Conservation (phyloP, 345 rosid genomes). For the Bruguiera sexangula region DNA sequence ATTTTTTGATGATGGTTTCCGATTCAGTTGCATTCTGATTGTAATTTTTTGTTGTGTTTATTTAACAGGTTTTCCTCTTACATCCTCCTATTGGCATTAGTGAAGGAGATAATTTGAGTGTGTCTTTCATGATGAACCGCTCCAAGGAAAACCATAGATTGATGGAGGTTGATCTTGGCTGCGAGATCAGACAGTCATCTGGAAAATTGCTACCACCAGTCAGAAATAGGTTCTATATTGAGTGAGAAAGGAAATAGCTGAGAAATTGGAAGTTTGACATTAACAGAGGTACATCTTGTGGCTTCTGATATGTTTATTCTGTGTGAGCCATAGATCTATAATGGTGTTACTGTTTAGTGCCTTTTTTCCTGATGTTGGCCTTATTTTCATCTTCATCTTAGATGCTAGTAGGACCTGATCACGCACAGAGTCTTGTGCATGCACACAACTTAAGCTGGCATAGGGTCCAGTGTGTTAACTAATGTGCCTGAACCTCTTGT, state of each 20-base stretch:
- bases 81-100: slow-evolving; percentile 42
- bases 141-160: slow-evolving; percentile 80
- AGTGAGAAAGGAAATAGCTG: slow-evolving; percentile 41
- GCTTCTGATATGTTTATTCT: not conserved
- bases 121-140: slow-evolving; percentile 74
- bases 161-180: slow-evolving; percentile 76
- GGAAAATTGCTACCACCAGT: slow-evolving; percentile 49
- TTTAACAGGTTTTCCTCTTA: slow-evolving; percentile 68
- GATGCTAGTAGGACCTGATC: not conserved
- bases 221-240: slow-evolving; percentile 58
- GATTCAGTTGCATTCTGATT: not conserved
- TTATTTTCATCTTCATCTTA: not conserved
- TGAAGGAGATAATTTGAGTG: slow-evolving; percentile 56
- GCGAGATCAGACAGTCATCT: slow-evolving; percentile 54
- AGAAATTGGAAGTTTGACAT: not conserved
- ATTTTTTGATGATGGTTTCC: not conserved
- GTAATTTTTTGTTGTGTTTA: slow-evolving; percentile 7
- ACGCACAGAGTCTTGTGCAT: not conserved
- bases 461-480: not conserved
- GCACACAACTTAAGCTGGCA: not conserved
- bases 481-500: not conserved
- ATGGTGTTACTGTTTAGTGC: slow-evolving; percentile 3
- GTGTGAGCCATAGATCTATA: too few relatives aligned
- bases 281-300: slow-evolving; percentile 4
- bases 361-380: not conserved